Percentiles rank a stretch among this genome's conserved stretches.
Conservation (phyloP, 2,329 filamentous ascomycete genomes). For the Pseudocercospora eumusae region DNA sequence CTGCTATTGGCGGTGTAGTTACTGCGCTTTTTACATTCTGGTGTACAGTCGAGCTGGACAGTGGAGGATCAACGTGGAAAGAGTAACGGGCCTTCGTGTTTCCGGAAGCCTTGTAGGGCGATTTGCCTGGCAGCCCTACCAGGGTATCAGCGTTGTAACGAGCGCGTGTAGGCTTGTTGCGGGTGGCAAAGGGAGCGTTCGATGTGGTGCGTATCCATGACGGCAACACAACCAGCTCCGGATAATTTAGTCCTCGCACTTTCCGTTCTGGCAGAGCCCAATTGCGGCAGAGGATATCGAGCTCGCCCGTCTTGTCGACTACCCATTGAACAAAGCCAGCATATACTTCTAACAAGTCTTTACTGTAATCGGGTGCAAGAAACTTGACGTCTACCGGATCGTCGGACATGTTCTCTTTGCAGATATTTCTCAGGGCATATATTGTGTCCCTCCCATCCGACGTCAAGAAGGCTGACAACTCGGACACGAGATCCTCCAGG, state of each 20-base stretch:
- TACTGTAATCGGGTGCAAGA: slow-evolving; percentile 9
- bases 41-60: too few relatives aligned
- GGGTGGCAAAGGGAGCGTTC: neutral
- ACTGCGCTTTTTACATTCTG: too few relatives aligned
- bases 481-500: slow-evolving; percentile 19
- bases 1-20: too few relatives aligned
- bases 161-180: neutral
- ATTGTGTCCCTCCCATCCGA: slow-evolving; percentile 11
- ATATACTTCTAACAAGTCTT: slow-evolving; percentile 22
- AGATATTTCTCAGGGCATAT: too few relatives aligned
- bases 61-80: too few relatives aligned
- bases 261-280: slow-evolving; percentile 33
- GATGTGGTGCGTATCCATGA: slow-evolving; percentile 13
- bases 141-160: slow-evolving; percentile 11
- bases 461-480: neutral
- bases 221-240: neutral
- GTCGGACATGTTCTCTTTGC: too few relatives aligned
- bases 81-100: too few relatives aligned
- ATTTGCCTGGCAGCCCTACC: slow-evolving; percentile 15
- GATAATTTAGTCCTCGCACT: neutral
- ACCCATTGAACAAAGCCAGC: slow-evolving; percentile 26
- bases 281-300: slow-evolving; percentile 34
- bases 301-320: slow-evolving; percentile 15
- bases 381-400: too few relatives aligned
- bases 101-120: slow-evolving; percentile 4